Evolutionary conservation across 805 yeast species (phyloP).

Genomic region (Hanseniaspora mollemarum): DNA sequence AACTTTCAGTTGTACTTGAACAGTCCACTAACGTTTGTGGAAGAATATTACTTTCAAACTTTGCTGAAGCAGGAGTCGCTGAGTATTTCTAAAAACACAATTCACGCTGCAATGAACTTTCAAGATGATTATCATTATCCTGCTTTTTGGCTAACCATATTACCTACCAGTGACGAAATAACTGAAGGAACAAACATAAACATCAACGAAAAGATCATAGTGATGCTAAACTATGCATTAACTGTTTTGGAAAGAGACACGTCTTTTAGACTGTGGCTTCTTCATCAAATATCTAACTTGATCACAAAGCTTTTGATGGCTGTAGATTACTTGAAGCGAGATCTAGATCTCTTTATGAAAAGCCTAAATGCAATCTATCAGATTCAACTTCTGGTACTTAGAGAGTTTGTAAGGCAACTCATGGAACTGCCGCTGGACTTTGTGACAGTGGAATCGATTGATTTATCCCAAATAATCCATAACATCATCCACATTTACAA

Average conservation of each 20-base stretch:
- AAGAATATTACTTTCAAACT: conserved; percentile 21
- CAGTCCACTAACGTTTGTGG: conserved; percentile 22
- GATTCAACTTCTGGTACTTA: conserved; percentile 1
- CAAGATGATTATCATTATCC: conserved; percentile 16
- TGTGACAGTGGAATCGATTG: conserved; percentile 4
- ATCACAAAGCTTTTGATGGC: conserved; percentile 8
- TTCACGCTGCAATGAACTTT: conserved; percentile 17
- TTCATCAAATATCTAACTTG: conserved; percentile 10
- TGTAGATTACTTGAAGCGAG: conserved; percentile 8
- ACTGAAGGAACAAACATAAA: not conserved
- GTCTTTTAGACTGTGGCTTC: conserved; percentile 12
- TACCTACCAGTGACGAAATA: not conserved
- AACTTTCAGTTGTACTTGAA: conserved; percentile 20
- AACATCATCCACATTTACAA: conserved; percentile 8
- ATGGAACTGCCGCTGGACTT: conserved; percentile 1
- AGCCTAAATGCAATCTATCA: conserved; percentile 2
- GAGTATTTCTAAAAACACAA: conserved; percentile 14
- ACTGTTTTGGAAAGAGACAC: conserved; percentile 5
- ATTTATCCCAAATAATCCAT: conserved; percentile 8
- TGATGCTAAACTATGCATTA: not conserved
- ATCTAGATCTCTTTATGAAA: conserved; percentile 3
- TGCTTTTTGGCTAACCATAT: conserved; percentile 15
- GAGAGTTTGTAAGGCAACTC: conserved; percentile 12
- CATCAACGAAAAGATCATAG: not conserved
- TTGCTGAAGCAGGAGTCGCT: conserved; percentile 15